Evolutionary conservation across 352 stramenopile genomes (phyloP).

Genomic region (Nothophytophthora sp.): DNA sequence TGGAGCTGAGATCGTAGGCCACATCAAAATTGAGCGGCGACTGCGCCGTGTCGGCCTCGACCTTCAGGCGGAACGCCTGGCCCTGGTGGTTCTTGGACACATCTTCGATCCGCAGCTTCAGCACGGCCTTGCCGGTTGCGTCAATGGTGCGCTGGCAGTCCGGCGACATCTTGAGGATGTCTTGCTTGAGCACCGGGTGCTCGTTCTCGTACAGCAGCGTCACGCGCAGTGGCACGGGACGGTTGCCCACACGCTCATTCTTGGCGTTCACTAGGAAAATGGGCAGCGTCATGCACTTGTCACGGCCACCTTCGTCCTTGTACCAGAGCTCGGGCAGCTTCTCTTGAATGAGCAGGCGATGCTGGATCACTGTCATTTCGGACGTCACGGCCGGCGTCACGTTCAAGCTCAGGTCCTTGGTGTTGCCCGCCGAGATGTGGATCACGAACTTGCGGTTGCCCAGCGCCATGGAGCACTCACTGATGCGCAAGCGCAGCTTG

Average conservation of each 20-base stretch:
- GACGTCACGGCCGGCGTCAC: constrained; percentile 67
- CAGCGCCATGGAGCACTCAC: constrained; percentile 83
- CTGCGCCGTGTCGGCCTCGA: constrained; percentile 90
- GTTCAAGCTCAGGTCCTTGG: constrained; percentile 46
- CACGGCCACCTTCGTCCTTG: constrained; percentile 82
- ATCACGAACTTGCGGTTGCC: constrained; percentile 88
- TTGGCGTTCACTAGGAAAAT: constrained; percentile 83
- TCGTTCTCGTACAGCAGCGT: constrained; percentile 89
- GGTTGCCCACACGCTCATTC: constrained; percentile 74
- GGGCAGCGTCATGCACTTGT: constrained; percentile 86
- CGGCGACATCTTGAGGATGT: constrained; percentile 92
- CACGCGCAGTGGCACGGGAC: constrained; percentile 73
- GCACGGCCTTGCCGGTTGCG: constrained; percentile 71
- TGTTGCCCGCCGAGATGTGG: constrained; percentile 64
- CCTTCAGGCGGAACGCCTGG: constrained; percentile 92
- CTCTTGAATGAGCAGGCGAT: constrained; percentile 83
- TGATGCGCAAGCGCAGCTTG: constrained; percentile 79
- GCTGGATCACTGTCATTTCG: constrained; percentile 86
- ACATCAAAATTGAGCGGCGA: constrained; percentile 90
- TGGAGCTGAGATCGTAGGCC: constrained; percentile 87
- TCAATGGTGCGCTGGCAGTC: constrained; percentile 89
- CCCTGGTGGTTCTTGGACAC: constrained; percentile 98
- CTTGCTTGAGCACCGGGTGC: constrained; percentile 92
- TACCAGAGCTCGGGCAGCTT: constrained; percentile 86
- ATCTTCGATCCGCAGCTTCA: constrained; percentile 95